Base-by-base conservation (phyloP, 495 filamentous ascomycete species). In the Massariosphaeria phaeospora region DNA sequence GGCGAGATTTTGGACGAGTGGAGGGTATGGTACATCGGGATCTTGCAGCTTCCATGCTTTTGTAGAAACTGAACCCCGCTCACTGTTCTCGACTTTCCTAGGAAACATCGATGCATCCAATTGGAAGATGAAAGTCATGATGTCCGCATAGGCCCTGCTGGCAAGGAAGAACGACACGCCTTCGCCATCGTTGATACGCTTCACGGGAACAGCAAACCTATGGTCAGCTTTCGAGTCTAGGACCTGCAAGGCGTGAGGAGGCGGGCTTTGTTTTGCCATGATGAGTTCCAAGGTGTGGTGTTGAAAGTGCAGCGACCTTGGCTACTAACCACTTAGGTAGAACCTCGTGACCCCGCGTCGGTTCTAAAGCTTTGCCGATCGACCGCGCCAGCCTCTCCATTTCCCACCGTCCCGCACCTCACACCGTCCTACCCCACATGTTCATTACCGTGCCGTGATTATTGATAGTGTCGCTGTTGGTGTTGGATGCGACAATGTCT, bases 61-160 rank as follows among this genome's bases (percentile, higher is more conserved):
- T 6, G 69, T 60, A 23, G 48, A 62, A 60, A 70, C 58, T 23
- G 63, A 65, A 5, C 44, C 18, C 36, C 6, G 4, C 13, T 36
- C 25, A 11, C 26, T 27, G 43, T 50, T 17, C 15, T 44, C n/a
- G 21, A 43, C 53, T 61, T 75, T 73, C 25, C 80, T 73, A 2
- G 93, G 90, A 64, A 91, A 89, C 75, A 97, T 83, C 15, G 89
- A 80, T 34, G 83, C 79, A 67, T 95, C 97, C 24, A 99, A 78
- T 69, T 97, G 93, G 39, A 94, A 69, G 6, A 97, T 68, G 65
- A 96, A 99, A 39, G 78, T 77, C 72, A 86, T 83, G 29, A 97
- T 87, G 67, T 95, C 86, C 38, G 76, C 74, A 70, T 97, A 96
- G 13, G 88, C 93, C 66, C 76, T 80, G 25, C 89, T 88, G 24